Percentiles rank a stretch among this genome's conserved stretches.
These are phyloP conservation scores for Colletotrichum tamarilloi DNA, from an alignment of 2,329 filamentous ascomycete genomes.

Conservation along the genomic window DNA sequence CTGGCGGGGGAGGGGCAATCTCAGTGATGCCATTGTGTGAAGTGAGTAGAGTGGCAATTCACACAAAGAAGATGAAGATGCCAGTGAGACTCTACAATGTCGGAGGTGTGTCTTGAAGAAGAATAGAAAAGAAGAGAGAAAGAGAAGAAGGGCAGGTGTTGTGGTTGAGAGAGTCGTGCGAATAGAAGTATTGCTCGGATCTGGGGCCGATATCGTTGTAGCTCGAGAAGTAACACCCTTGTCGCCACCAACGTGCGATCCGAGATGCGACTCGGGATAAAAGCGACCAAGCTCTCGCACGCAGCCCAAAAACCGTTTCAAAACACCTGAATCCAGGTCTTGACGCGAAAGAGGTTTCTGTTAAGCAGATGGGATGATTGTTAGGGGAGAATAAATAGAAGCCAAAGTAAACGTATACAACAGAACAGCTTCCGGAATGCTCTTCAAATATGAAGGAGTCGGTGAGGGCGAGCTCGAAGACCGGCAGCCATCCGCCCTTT, in stretches of 20 bases:
- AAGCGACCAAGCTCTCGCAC: slow-evolving; percentile 7
- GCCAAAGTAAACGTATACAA: not conserved
- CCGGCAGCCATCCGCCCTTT: not conserved
- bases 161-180: slow-evolving; percentile 10
- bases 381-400: no score
- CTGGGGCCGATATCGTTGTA: slow-evolving; percentile 31
- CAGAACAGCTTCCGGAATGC: not conserved
- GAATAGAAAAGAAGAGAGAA: not conserved
- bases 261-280: slow-evolving; percentile 19
- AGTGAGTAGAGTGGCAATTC: not conserved
- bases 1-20: slow-evolving; percentile 35
- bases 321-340: not conserved
- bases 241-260: slow-evolving; percentile 26
- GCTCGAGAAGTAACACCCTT: slow-evolving; percentile 26
- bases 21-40: slow-evolving; percentile 35
- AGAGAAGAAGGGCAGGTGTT: not conserved
- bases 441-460: slow-evolving; percentile 6
- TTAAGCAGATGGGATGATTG: not conserved
- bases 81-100: not conserved
- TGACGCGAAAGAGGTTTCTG: not conserved
- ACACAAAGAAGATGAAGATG: not conserved
- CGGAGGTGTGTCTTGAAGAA: not conserved
- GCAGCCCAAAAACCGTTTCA: not conserved
- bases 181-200: slow-evolving; percentile 29
- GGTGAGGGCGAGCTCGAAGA: slow-evolving; percentile 7